Percentiles rank a stretch among this genome's conserved stretches.
phyloP scores from a whole-genome alignment of 176 grass and related monocot genomes.

The Musa itinerans region DNA sequence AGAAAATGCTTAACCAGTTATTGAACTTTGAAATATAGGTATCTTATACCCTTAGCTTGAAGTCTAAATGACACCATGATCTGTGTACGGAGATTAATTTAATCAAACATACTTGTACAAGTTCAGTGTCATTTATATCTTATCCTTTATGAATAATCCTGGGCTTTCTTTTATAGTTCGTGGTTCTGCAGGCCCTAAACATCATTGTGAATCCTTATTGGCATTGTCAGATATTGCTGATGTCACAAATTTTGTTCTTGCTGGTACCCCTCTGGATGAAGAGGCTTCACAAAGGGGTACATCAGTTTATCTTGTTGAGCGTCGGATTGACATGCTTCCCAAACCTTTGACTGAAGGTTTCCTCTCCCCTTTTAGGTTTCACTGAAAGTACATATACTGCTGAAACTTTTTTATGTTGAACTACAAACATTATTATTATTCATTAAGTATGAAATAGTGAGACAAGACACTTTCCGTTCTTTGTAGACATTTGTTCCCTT shows the following conservation, averaged over 20 bases:
- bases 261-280: constrained; percentile 89
- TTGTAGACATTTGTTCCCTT: constrained; percentile 96
- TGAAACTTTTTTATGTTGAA: not conserved
- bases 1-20: too few species aligned
- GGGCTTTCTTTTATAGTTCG: too few species aligned
- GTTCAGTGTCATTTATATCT: too few species aligned
- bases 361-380: not conserved
- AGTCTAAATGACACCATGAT: too few species aligned
- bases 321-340: constrained; percentile 96
- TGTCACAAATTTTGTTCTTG: constrained; percentile 92
- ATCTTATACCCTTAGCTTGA: too few species aligned
- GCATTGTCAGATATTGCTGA: constrained; percentile 79
- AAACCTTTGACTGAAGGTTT: constrained; percentile 98
- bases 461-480: constrained; percentile 13
- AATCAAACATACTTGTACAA: too few species aligned
- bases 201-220: not conserved
- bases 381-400: not conserved
- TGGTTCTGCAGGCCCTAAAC: not conserved
- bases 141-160: too few species aligned
- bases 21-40: too few species aligned
- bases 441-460: not conserved
- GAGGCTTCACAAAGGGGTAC: constrained; percentile 85
- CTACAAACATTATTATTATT: not conserved
- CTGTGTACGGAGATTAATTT: too few species aligned
- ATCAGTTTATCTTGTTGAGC: constrained; percentile 99